phyloP scores from a whole-genome alignment of 2,329 filamentous ascomycete species.

The Zarea fungicola region DNA sequence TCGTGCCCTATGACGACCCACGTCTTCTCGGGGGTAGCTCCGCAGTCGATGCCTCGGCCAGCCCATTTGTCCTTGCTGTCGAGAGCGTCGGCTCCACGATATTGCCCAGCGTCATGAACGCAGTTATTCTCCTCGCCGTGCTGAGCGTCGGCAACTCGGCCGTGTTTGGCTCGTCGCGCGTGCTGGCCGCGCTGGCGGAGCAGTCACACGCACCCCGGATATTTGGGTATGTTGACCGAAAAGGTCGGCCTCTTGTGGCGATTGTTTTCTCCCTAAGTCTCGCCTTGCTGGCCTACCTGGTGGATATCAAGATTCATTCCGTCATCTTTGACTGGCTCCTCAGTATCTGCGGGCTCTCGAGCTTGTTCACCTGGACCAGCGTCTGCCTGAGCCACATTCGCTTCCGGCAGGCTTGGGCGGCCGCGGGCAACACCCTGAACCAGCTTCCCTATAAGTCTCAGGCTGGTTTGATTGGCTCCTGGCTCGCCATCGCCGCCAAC shows the following conservation, averaged over 20 bases:
- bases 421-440: conserved; percentile 53
- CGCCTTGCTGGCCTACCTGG: conserved; percentile 31
- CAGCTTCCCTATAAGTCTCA: conserved; percentile 72
- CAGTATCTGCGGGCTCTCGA: conserved; percentile 55
- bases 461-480: conserved; percentile 67
- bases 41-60: conserved; percentile 38
- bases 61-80: conserved; percentile 55
- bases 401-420: conserved; percentile 11
- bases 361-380: conserved; percentile 58
- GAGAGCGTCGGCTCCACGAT: conserved; percentile 49
- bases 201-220: conserved; percentile 39
- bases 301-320: conserved; percentile 4
- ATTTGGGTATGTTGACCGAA: conserved; percentile 39
- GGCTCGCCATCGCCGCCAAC: conserved; percentile 66
- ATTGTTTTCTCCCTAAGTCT: conserved; percentile 34
- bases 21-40: conserved; percentile 33
- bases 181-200: conserved; percentile 47
- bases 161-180: conserved; percentile 53
- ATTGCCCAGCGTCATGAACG: conserved; percentile 57
- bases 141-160: conserved; percentile 55
- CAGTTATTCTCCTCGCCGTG: conserved; percentile 55
- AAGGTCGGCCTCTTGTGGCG: conserved; percentile 37
- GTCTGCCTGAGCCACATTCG: conserved; percentile 44
- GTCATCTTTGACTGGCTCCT: conserved; percentile 47
- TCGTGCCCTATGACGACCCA: conserved; percentile 34